Conservation (phyloP, 192 early-diverging fungal species). For the Chytriomyces confervae region DNA sequence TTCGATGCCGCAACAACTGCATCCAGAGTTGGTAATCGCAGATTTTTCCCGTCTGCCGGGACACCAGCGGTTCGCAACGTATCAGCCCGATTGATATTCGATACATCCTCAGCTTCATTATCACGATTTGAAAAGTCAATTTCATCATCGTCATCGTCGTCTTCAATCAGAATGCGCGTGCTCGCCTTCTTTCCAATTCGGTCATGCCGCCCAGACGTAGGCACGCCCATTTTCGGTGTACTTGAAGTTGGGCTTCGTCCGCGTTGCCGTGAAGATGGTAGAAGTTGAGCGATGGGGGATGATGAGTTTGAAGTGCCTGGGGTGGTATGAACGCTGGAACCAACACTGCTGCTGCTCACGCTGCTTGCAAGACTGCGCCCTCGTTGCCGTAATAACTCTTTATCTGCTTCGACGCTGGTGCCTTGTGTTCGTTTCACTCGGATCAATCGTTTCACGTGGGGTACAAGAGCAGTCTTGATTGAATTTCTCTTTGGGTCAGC, state of each 20-base stretch:
- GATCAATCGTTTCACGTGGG: slow-evolving; percentile 24
- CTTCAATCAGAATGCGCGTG: background rate
- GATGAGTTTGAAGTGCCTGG: background rate
- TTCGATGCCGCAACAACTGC: background rate
- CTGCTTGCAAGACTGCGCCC: background rate
- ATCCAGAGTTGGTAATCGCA: too few relatives aligned
- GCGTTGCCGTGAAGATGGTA: background rate
- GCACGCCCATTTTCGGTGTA: background rate
- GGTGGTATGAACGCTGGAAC: background rate
- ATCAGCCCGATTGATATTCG: too few relatives aligned
- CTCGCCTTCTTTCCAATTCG: background rate
- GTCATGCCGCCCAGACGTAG: background rate
- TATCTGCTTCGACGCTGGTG: slow-evolving; percentile 15
- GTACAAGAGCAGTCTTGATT: background rate
- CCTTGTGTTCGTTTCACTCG: slow-evolving; percentile 1
- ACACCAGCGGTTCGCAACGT: too few relatives aligned
- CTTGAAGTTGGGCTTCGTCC: background rate
- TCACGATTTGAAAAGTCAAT: too few relatives aligned
- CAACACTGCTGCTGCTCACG: background rate
- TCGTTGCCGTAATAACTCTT: background rate
- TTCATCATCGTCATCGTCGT: too few relatives aligned
- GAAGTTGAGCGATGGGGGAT: background rate
- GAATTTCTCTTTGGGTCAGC: background rate
- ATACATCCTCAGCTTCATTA: too few relatives aligned
- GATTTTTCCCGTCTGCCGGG: too few relatives aligned